Base-by-base conservation (phyloP, 352 stramenopile species). In the Phytophthora megakarya region DNA sequence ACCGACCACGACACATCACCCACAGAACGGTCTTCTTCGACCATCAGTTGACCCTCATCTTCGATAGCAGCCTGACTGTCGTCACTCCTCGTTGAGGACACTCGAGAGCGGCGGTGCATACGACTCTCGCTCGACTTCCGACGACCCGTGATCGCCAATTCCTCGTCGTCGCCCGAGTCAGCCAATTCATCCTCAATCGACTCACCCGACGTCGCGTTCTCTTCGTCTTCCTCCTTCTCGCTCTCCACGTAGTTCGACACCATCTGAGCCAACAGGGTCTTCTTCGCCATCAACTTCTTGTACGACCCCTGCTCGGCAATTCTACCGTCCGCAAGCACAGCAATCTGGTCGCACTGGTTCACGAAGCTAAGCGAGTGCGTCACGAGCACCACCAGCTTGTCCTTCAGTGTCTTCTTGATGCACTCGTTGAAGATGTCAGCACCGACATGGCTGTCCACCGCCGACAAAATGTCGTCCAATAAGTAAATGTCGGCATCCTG, bases 401-500 rank as follows among this genome's bases (percentile, higher is more conserved):
- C 72, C 66, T 92, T 74, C 18, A 90, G 71, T 18, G 96, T 75
- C 37, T 75, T 74, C 63, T 88, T 84, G 65, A 99, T 97, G 61
- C 93, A 98, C 43, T 99, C 67, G 8, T 88, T 70, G 63, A 99
- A 99, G 25, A 99, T 88, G 62, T 98, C 89, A 55, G 86, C 86
- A 12, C 89, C 97, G 6, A 99, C 97, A 68, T 99, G 95, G 44
- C 90, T 97, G 76, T 99, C 97, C 0, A 99, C 97, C 6, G 97
- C 97, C 21, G 87, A 94, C 15, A 99, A 72, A 30, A 97, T 89
- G 67, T 99, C 97, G 65, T 99, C 98, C 18, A 99, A 74, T 15
- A 99, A 58, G 72, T 97, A 98, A 39, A 99, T 87, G 56, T 99
- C 96, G 2, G 93, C 84, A 48, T 97, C 70, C 55, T 89, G 75